A percentile compares a stretch with the other conserved stretches of the same genome.
Evolutionary conservation across 2,329 filamentous ascomycete genomes (phyloP).

Genomic region (Clarireedia hainanense): DNA sequence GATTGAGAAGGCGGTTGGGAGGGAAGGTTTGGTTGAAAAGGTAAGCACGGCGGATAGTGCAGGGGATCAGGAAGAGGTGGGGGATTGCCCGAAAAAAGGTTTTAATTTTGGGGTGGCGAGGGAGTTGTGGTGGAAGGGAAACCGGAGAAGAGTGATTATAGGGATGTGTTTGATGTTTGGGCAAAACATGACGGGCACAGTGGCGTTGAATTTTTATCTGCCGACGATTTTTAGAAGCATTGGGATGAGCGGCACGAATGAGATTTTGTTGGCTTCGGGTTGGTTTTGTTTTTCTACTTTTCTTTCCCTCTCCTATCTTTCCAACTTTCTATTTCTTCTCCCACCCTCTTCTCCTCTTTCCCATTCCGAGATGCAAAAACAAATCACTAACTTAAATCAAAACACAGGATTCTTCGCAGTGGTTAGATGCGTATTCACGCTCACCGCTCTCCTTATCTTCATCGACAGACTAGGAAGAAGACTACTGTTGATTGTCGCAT

Average conservation of each 20-base stretch:
- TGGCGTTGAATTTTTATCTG: conserved; percentile 21
- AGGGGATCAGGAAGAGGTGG: neutral
- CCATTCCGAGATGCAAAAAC: neutral
- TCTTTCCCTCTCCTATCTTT: neutral
- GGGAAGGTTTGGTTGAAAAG: conserved; percentile 5
- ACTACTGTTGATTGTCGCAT: conserved; percentile 28
- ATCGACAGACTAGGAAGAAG: conserved; percentile 53
- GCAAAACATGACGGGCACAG: conserved; percentile 21
- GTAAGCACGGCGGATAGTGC: neutral
- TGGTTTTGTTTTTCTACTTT: neutral
- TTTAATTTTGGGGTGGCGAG: conserved; percentile 5
- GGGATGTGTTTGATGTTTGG: conserved; percentile 19
- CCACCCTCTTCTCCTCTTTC: neutral
- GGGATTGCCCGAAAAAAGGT: neutral
- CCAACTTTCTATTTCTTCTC: neutral
- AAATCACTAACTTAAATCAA: too few relatives aligned
- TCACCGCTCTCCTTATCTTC: conserved; percentile 45
- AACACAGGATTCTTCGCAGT: conserved; percentile 16
- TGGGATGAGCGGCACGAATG: conserved; percentile 18
- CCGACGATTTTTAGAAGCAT: conserved; percentile 18
- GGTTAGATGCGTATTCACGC: conserved; percentile 17
- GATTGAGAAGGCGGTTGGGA: conserved; percentile 15
- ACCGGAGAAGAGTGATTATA: conserved; percentile 17
- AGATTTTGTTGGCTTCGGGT: conserved; percentile 20
- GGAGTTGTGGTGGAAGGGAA: conserved; percentile 20